Conservation (phyloP, 805 yeast genomes). For the Myxozyma neglecta region DNA sequence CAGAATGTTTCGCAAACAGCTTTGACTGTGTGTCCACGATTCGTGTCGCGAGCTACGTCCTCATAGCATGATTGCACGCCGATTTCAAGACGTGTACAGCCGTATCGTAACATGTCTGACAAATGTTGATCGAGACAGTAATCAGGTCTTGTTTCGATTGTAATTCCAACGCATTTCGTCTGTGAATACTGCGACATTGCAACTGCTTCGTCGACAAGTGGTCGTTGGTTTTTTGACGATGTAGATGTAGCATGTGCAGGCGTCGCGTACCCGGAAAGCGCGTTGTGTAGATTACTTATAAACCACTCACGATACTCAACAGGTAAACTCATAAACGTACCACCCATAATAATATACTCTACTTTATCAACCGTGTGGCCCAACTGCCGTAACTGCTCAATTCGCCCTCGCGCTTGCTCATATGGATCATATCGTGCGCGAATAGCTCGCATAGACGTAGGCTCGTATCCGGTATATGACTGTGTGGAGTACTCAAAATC, state of each 20-base stretch:
- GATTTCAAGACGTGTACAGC: conserved; percentile 93
- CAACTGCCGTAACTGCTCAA: conserved; percentile 89
- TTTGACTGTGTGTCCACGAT: conserved; percentile 95
- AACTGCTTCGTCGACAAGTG: conserved; percentile 80
- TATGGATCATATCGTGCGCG: conserved; percentile 97
- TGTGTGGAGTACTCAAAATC: conserved; percentile 98
- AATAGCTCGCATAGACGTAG: conserved; percentile 99
- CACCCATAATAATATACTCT: conserved; percentile 98
- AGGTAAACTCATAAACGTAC: conserved; percentile 95
- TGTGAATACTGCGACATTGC: conserved; percentile 86
- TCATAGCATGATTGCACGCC: conserved; percentile 98
- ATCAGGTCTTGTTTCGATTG: conserved; percentile 97
- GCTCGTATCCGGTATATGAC: conserved; percentile 97
- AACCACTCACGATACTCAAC: conserved; percentile 85
- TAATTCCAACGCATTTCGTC: conserved; percentile 97
- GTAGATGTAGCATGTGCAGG: conserved; percentile 41
- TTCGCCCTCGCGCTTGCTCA: conserved; percentile 96
- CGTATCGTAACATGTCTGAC: conserved; percentile 92
- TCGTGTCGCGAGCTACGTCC: conserved; percentile 97
- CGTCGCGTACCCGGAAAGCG: conserved; percentile 83
- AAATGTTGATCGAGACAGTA: conserved; percentile 95
- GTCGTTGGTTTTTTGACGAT: background rate
- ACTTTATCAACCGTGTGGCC: conserved; percentile 98
- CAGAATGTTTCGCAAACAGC: conserved; percentile 95
- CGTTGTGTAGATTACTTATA: conserved; percentile 88